Conservation (phyloP, 352 stramenopile species). For the Aphanomyces cochlioides region DNA sequence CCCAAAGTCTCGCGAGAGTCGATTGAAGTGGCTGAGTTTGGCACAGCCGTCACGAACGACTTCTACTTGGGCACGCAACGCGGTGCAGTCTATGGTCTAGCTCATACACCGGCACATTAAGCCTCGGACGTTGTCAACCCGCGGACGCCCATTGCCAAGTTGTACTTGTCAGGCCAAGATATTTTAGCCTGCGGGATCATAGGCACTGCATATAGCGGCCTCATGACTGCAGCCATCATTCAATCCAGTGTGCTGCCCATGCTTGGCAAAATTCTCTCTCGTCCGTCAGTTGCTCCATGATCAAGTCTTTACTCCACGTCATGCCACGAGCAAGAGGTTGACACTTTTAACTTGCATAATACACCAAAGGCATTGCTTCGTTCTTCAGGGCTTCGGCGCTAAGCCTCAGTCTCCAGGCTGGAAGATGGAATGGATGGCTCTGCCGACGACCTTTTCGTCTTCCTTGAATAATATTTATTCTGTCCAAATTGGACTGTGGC, state of each 20-base stretch:
- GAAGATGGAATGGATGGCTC: too few relatives aligned
- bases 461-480: too few relatives aligned
- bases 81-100: slow-evolving; percentile 43
- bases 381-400: background rate
- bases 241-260: background rate
- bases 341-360: background rate
- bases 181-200: slow-evolving; percentile 18
- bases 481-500: too few relatives aligned
- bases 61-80: slow-evolving; percentile 40
- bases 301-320: background rate
- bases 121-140: slow-evolving; percentile 10
- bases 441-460: too few relatives aligned
- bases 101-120: slow-evolving; percentile 30
- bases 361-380: background rate
- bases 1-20: slow-evolving; percentile 35
- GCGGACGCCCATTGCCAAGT: slow-evolving; percentile 24
- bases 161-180: slow-evolving; percentile 29
- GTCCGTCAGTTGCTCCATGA: background rate
- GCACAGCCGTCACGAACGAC: slow-evolving; percentile 42
- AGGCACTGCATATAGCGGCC: slow-evolving; percentile 14
- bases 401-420: background rate
- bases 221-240: slow-evolving; percentile 15
- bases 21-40: slow-evolving; percentile 36
- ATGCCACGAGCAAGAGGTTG: background rate
- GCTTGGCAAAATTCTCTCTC: background rate